Evolutionary conservation across 192 early-diverging fungal genomes (phyloP), one percentile per base, ranked within the genome.

Genomic region (Rhizophlyctis rosea): DNA sequence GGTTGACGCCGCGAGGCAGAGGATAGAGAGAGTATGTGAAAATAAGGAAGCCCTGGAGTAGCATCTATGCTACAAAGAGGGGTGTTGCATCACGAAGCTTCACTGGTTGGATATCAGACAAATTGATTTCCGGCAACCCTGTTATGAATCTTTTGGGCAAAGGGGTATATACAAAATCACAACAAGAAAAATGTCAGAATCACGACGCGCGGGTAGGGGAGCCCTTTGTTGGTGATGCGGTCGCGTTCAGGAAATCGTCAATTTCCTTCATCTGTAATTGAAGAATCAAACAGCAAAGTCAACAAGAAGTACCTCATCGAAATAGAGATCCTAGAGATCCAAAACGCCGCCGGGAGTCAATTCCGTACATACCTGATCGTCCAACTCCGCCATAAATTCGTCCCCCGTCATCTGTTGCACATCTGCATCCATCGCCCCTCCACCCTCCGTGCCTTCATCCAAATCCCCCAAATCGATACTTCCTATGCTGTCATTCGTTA

Each of bases 261-360:
- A 71, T 71, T 30, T 71, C 70, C 30, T 61, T 65, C 70, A 71
- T 71, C 70, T 71, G 55, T 4, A 27, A 3, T 56, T 9, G 13
- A 57, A 16, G 13, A 29, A 34, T 57, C n/a, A n/a, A 9, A n/a
- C 4, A 58, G 34, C 18, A 3, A 2, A 16, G 31, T 16, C 1
- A 3, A 24, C 21, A 5, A 2, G 14, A 3, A 58, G 51, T 4
- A 5, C 23, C 34, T 1, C 48, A 52, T 21, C n/a, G 14, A 14
- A 61, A 0, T 14, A 1, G 30, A 67, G 23, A 68, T 2, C 11
- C n/a, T 50, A 21, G 21, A 2, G 48, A 3, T 4, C 3, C 2
- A 0, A 16, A 0, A 68, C 0, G 23, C 24, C 23, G 18, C 39
- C 7, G 18, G 7, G 7, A 18, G 9, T 18, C 7, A 44, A 44